Base-by-base conservation (phyloP, 2,329 filamentous ascomycete species). In the Aspergillus fijiensis region DNA sequence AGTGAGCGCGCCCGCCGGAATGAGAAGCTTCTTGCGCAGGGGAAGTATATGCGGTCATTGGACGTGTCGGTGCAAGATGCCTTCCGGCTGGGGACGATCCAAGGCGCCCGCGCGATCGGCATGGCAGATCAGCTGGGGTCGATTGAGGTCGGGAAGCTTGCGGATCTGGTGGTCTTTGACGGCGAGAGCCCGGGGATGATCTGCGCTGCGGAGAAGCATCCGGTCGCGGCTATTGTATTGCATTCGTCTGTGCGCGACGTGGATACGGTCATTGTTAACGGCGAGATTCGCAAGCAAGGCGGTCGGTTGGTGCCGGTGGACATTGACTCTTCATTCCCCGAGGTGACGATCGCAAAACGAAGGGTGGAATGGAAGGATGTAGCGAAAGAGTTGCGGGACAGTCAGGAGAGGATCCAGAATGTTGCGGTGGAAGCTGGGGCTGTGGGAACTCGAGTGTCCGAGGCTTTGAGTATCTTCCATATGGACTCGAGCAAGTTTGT, bases 81-180 rank as follows among this genome's bases (percentile, higher is more conserved):
- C 27, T 70, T 73, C 54, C 62, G 63, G 19, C 61, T 74, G 14
- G 69, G 61, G 1, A 75, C 72, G 4, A 70, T 73, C 45, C 63
- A 72, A n/a, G 72, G 72, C 5, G 72, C 72, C 1, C 64, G 62
- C 5, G 67, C 70, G 1, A 65, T 73, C 12, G 55, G 58, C 6
- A 65, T 72, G 66, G 69, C 66, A 29, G 65, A 69, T 19, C 35
- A 64, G 2, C 47, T 74, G 29, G 72, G 72, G 1, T 67, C 64
- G 14, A 60, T 75, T 16, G 61, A 62, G 6, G 68, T 66, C 4
- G 71, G 71, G 0, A 74, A 75, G 57, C 19, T 63, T 25, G 72
- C 69, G 9, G 72, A 75, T 60, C 29, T 74, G 5, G 64, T 74
- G 1, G 60, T 75, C 5, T 73, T 73, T 49, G 67, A 74, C 49